Evolutionary conservation across 805 yeast species (phyloP).

Genomic region (Cyberlindnera maclurae): DNA sequence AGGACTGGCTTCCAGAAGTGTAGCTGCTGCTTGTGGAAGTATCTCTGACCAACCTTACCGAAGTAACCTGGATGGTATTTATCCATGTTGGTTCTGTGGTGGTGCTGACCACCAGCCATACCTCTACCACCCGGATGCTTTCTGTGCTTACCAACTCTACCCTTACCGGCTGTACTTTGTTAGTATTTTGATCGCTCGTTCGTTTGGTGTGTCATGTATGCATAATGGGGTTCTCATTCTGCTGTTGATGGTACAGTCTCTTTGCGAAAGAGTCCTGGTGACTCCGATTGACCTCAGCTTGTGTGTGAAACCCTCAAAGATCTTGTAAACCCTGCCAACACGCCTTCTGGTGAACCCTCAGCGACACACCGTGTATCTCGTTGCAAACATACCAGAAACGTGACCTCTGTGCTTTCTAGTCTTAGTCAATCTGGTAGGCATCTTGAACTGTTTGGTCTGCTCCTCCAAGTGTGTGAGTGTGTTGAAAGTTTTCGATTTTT

Average conservation of each 20-base stretch:
- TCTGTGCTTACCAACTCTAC: constrained; percentile 99
- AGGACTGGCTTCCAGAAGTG: constrained; percentile 98
- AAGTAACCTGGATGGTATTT: constrained; percentile 99
- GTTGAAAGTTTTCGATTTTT: constrained; percentile 13
- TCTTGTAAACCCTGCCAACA: too few species aligned
- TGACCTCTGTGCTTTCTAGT: constrained; percentile 99
- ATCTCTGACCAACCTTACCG: constrained; percentile 99
- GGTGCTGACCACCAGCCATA: constrained; percentile 99
- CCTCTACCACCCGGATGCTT: constrained; percentile 99
- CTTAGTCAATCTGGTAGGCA: constrained; percentile 99
- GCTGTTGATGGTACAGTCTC: too few species aligned
- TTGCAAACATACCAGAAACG: constrained; percentile 91
- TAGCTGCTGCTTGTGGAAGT: constrained; percentile 92
- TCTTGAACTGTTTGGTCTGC: constrained; percentile 33
- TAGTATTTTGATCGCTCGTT: background rate
- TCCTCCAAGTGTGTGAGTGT: constrained; percentile 3
- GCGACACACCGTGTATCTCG: background rate
- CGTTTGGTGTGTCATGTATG: background rate
- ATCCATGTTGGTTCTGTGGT: constrained; percentile 99
- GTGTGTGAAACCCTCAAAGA: too few species aligned
- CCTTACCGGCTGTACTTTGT: constrained; percentile 84
- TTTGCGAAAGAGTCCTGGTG: too few species aligned
- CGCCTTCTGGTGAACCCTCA: too few species aligned
- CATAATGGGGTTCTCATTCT: background rate
- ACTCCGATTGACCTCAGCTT: too few species aligned